These are phyloP conservation scores for Pichia sp. DNA, from an alignment of 1,139 yeast genomes.

Conservation along the genomic window DNA sequence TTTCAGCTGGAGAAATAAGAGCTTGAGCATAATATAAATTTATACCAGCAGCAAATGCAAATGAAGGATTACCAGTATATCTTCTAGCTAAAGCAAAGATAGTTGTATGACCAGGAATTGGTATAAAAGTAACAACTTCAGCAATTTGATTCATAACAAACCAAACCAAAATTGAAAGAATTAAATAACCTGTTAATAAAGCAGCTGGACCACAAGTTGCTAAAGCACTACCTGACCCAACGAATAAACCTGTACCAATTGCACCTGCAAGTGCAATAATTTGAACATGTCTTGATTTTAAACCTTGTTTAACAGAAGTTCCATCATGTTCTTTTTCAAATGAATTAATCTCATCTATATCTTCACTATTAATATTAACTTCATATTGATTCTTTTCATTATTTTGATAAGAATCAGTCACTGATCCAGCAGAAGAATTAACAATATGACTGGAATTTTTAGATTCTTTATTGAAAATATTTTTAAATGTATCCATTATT, in stretches of 20 bases:
- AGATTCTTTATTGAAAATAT: not conserved
- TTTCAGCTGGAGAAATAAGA: constrained; percentile 44
- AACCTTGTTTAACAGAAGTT: constrained; percentile 12
- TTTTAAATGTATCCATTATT: not conserved
- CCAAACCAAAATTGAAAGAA: constrained; percentile 48
- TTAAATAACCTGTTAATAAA: constrained; percentile 40
- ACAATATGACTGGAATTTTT: too few relatives aligned
- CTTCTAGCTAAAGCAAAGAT: constrained; percentile 19
- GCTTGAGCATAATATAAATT: constrained; percentile 45
- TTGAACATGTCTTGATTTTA: constrained; percentile 44
- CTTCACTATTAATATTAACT: not conserved
- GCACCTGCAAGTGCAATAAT: constrained; percentile 79
- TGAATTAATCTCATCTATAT: not conserved
- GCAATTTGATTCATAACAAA: constrained; percentile 53
- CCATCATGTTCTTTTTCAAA: constrained; percentile 3
- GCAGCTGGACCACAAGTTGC: constrained; percentile 47
- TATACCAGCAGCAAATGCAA: constrained; percentile 38
- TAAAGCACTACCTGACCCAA: constrained; percentile 45
- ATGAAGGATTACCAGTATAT: constrained; percentile 22
- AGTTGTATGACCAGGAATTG: constrained; percentile 38
- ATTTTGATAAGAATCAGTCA: not conserved
- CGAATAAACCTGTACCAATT: constrained; percentile 65
- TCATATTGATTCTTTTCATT: constrained; percentile 1
- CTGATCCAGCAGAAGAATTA: too few relatives aligned
- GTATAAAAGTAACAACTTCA: constrained; percentile 59